A percentile compares a stretch with the other conserved stretches of the same genome.
These are phyloP conservation scores for Fusarium pseudocircinatum DNA, from an alignment of 2,329 filamentous ascomycete species.

Conservation along the genomic window DNA sequence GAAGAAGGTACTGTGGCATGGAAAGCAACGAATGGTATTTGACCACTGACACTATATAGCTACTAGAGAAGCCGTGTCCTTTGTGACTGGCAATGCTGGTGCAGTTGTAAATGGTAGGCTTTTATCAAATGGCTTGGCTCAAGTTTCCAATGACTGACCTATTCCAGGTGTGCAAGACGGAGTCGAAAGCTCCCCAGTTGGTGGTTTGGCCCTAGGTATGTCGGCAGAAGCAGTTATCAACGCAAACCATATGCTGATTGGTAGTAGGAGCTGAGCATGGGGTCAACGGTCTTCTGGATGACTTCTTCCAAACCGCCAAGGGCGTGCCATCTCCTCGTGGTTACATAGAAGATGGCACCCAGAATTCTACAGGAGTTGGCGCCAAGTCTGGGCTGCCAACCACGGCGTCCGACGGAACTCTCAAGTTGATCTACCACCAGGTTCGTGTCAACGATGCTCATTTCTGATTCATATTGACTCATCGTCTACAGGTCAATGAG, in stretches of 20 bases:
- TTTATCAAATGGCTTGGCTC: background rate
- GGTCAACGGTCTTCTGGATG: background rate
- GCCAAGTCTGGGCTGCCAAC: background rate
- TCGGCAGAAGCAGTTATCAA: rapidly evolving
- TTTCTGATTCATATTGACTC: background rate
- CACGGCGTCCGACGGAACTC: background rate
- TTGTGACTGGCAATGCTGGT: conserved; percentile 3
- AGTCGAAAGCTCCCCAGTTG: background rate
- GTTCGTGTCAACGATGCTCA: background rate
- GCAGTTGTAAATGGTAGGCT: background rate
- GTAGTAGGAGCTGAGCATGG: background rate
- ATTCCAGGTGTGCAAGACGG: background rate
- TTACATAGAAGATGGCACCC: background rate
- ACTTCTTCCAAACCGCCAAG: conserved; percentile 4
- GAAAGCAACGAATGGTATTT: background rate
- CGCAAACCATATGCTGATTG: background rate
- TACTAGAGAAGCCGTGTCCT: background rate
- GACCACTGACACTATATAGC: background rate
- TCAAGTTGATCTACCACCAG: conserved; percentile 13
- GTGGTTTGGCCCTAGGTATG: background rate
- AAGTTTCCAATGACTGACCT: background rate
- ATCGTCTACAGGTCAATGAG: background rate
- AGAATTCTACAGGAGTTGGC: background rate
- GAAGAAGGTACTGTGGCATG: background rate
- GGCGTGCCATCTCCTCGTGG: conserved; percentile 9